These are phyloP conservation scores for Astraeus odoratus DNA, from an alignment of 768 basidiomycete species.

Conservation along the genomic window DNA sequence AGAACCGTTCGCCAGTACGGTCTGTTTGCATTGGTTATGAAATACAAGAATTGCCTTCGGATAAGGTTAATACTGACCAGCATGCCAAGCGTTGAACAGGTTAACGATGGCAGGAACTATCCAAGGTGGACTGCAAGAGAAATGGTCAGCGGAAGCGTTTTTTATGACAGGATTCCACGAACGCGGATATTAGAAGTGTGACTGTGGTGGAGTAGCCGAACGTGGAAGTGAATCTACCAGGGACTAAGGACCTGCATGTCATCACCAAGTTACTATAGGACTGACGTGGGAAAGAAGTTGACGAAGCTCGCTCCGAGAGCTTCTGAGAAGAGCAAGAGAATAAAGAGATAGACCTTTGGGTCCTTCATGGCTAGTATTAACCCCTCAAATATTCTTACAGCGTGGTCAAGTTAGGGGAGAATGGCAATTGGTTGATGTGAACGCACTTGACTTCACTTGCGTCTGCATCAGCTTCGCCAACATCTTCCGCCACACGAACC, in stretches of 20 bases:
- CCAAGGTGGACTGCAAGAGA: conserved; percentile 60
- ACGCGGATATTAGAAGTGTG: conserved; percentile 55
- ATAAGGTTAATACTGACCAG: conserved; percentile 27
- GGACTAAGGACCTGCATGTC: neutral
- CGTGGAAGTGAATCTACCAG: conserved; percentile 45
- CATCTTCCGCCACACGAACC: conserved; percentile 60
- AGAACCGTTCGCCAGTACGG: conserved; percentile 56
- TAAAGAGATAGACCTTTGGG: conserved; percentile 46
- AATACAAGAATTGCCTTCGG: too few relatives aligned
- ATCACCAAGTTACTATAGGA: neutral
- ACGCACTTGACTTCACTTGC: conserved; percentile 49
- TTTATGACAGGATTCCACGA: conserved; percentile 14
- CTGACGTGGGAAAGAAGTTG: conserved; percentile 52
- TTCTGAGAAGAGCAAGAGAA: conserved; percentile 48
- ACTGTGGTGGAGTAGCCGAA: conserved; percentile 57
- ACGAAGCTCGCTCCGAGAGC: conserved; percentile 54
- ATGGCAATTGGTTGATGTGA: neutral
- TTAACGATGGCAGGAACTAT: conserved; percentile 43
- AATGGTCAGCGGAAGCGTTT: neutral
- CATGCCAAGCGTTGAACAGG: conserved; percentile 49
- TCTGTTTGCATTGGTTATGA: conserved; percentile 31
- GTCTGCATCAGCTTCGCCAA: conserved; percentile 60
- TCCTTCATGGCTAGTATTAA: conserved; percentile 51
- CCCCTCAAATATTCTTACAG: conserved; percentile 14
- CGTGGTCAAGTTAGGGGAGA: neutral